Evolutionary conservation across 345 rosid species (phyloP).

Genomic region (Tarenaya hassleriana): DNA sequence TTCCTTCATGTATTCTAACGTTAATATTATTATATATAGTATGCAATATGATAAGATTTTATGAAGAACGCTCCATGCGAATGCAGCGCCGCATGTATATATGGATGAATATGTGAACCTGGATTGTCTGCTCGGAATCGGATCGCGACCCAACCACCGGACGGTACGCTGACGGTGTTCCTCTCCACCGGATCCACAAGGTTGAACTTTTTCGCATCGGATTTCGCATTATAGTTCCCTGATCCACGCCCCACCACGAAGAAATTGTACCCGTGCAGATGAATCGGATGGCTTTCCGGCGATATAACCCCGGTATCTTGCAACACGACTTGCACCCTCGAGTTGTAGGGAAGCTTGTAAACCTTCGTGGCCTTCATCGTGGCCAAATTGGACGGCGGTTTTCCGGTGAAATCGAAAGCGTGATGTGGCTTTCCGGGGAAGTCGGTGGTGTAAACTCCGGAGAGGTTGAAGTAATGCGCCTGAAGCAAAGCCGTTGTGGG

Average conservation of each 20-base stretch:
- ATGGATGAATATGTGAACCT: conserved; percentile 32
- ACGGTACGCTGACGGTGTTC: conserved; percentile 75
- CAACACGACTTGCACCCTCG: conserved; percentile 65
- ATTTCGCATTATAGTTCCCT: conserved; percentile 54
- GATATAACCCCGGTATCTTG: conserved; percentile 78
- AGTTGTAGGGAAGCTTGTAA: conserved; percentile 53
- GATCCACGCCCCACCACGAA: conserved; percentile 70
- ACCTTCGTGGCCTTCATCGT: conserved; percentile 67
- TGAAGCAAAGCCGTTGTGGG: conserved; percentile 55
- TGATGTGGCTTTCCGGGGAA: conserved; percentile 56
- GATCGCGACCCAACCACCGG: conserved; percentile 89
- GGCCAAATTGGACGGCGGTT: conserved; percentile 44
- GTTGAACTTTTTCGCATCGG: conserved; percentile 58
- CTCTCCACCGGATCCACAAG: conserved; percentile 92
- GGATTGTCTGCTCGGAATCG: conserved; percentile 92
- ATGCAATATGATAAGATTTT: too few relatives aligned
- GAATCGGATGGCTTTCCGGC: conserved; percentile 80
- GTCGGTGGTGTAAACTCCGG: conserved; percentile 71
- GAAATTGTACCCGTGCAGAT: conserved; percentile 89
- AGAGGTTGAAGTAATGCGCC: conserved; percentile 63
- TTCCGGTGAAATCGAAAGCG: conserved; percentile 57
- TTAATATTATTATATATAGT: too few relatives aligned
- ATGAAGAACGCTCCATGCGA: too few relatives aligned
- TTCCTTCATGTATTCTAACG: too few relatives aligned
- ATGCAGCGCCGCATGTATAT: too few relatives aligned